phyloP scores from a whole-genome alignment of 1,284 basidiomycete genomes.

The Fomitiporia mediterranea region DNA sequence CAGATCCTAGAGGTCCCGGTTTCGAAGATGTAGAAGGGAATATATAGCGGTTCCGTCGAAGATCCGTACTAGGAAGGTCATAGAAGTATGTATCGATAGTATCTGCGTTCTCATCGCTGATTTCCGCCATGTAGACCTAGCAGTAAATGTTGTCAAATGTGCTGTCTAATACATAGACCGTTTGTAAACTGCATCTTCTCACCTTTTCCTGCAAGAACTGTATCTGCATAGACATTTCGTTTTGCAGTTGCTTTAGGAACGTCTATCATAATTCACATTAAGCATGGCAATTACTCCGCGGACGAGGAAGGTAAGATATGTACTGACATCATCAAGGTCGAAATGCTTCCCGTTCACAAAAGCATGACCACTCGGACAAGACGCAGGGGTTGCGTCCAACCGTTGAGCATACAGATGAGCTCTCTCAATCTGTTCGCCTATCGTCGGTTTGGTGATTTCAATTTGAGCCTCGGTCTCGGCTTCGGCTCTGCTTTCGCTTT shows the following conservation, averaged over 20 bases:
- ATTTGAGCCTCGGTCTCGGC: background rate
- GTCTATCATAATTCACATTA: conserved; percentile 39
- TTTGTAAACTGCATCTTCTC: no score
- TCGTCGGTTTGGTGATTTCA: background rate
- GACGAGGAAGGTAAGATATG: background rate
- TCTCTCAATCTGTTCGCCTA: conserved; percentile 33
- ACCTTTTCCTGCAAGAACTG: conserved; percentile 72
- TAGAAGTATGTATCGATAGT: conserved; percentile 80
- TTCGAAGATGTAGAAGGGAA: conserved; percentile 34
- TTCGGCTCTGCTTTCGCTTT: background rate
- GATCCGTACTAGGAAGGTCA: conserved; percentile 71
- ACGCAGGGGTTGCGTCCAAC: conserved; percentile 40
- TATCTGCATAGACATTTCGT: conserved; percentile 56
- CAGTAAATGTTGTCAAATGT: background rate
- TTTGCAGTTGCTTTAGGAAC: conserved; percentile 62
- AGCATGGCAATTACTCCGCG: background rate
- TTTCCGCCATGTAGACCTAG: conserved; percentile 59
- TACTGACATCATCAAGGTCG: conserved; percentile 63
- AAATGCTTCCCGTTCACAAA: conserved; percentile 90
- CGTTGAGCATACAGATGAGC: conserved; percentile 49
- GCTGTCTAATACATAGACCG: conserved; percentile 11
- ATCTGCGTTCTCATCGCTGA: conserved; percentile 52
- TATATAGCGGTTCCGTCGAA: conserved; percentile 69
- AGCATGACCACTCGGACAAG: conserved; percentile 49
- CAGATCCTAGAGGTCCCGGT: conserved; percentile 29